Base-by-base conservation (phyloP, 495 filamentous ascomycete genomes). In the Hypoxylon cercidicola region DNA sequence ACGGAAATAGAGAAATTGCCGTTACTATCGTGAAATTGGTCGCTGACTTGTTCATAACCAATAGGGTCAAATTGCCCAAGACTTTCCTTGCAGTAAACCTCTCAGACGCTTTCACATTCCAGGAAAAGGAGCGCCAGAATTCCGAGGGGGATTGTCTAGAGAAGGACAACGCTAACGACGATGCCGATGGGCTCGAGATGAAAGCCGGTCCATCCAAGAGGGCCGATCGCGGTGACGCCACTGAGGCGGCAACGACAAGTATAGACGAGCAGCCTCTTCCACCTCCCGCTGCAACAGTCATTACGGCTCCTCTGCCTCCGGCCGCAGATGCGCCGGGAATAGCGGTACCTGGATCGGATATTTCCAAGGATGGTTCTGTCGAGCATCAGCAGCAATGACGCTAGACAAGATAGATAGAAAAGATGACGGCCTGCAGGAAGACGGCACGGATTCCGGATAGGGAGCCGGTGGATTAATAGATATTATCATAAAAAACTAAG, bases 1-100 rank as follows among this genome's bases (percentile, higher is more conserved):
- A 32, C 35, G 28, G 19, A 44, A 55, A 39, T 50, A 16, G 35
- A 55, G 13, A 21, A 37, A 18, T 34, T 34, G 44, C 28, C 44
- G 16, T 13, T 41, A 50, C 53, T 52, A 30, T 19, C n/a, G 16
- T 43, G 40, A 15, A 23, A 12, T 47, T 43, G 40, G 37, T 43
- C 23, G 28, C 28, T 70, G 28, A 70, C 55, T 45, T 19, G 19
- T 32, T 32, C 7, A 47, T 45, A 55, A 59, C 49, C 55, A 51
- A 67, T 57, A 93, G 92, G 62, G 96, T 99, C 37, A 96, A 97
- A 81, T 78, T 99, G 20, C 95, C 95, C 21, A 95, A 96, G 78
- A 89, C 88, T 10, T 99, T 99, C 75, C 85, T 95, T 25, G 94
- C 93, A 11, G 89, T 97, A 47, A 97, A 96, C 68, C 80, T 97